Evolutionary conservation across 345 rosid genomes (phyloP).

Genomic region (Gossypium rotundifolium): DNA sequence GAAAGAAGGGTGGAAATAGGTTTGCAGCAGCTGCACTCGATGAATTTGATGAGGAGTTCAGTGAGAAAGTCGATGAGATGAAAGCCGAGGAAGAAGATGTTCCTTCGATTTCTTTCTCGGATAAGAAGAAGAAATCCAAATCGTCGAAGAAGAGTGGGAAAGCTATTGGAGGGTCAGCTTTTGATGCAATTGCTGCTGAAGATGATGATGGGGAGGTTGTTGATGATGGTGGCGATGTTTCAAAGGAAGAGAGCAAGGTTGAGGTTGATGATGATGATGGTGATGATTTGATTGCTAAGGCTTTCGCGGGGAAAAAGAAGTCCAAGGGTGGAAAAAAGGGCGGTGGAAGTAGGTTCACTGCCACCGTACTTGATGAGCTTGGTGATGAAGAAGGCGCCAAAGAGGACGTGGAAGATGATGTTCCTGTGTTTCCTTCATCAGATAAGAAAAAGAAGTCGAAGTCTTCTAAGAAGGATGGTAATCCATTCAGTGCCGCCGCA

Average conservation of each 20-base stretch:
- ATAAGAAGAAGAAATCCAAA: slow-evolving; percentile 78
- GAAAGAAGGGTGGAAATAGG: slow-evolving; percentile 27
- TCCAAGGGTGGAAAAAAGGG: slow-evolving; percentile 38
- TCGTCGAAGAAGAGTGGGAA: slow-evolving; percentile 49
- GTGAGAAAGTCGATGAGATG: slow-evolving; percentile 21
- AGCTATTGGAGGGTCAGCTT: slow-evolving; percentile 9
- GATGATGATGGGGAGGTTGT: neutral
- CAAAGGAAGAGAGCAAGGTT: slow-evolving; percentile 24
- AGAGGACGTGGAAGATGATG: slow-evolving; percentile 34
- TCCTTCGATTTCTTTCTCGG: slow-evolving; percentile 41
- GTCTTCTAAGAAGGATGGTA: slow-evolving; percentile 43
- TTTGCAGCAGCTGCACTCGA: slow-evolving; percentile 24
- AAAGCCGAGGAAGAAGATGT: slow-evolving; percentile 34
- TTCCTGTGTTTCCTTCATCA: slow-evolving; percentile 35
- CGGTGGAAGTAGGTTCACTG: slow-evolving; percentile 17
- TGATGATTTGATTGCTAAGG: slow-evolving; percentile 32
- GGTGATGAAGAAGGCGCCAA: slow-evolving; percentile 24
- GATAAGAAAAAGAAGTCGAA: slow-evolving; percentile 86
- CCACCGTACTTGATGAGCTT: slow-evolving; percentile 29
- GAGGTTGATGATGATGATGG: slow-evolving; percentile 34
- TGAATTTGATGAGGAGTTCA: slow-evolving; percentile 30
- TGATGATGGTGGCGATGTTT: neutral
- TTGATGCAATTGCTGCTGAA: neutral
- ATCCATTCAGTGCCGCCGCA: slow-evolving; percentile 19
- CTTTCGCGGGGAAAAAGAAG: slow-evolving; percentile 43